Base-by-base conservation (phyloP, 1,139 yeast genomes). In the Suhomyces taliae region DNA sequence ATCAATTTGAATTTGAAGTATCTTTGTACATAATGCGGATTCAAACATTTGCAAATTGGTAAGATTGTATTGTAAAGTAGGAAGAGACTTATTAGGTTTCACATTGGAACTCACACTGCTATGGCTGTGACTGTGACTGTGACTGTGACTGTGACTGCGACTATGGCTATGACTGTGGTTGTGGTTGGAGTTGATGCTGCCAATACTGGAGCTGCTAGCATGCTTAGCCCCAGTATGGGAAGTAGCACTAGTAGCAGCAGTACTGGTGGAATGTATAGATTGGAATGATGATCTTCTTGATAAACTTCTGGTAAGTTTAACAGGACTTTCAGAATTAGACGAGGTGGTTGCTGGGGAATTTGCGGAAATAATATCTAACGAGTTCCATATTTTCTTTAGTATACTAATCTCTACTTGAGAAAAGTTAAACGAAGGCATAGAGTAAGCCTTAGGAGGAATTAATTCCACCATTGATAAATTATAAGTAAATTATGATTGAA, bases 321-420 rank as follows among this genome's bases (percentile, higher is more conserved):
- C n/a, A 29, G 32, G 24, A 24, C 6, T 14, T 27, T 31, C 27
- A 7, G 29, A 19, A 4, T 8, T 35, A 31, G 40, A 11, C n/a
- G 31, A 29, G 15, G 27, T 19, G 27, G 34, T 26, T 29, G 31
- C 36, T 9, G 45, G 41, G 27, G 38, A 10, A 9, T 39, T 32
- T 6, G 50, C 47, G 33, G 40, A 32, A 8, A 50, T 47, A 32
- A 52, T 49, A 36, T 53, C 51, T n/a, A 55, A 41, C 3, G 54
- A 35, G 32, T 43, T 32, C 64, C 64, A 60, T 32, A 55, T 45
- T 37, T 40, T 36, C 38, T 52, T 54, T 39, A 60, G 47, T 24
- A 43, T 43, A 11, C 46, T 40, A 10, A 58, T 50, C 36, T 60
- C 61, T 27, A 42, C 45, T 39, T 51, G 54, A 9, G 59, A 36